Percentiles rank a stretch among this genome's conserved stretches.
Evolutionary conservation across 1,139 yeast species (phyloP).

Genomic region (Starmera stellimalicola): DNA sequence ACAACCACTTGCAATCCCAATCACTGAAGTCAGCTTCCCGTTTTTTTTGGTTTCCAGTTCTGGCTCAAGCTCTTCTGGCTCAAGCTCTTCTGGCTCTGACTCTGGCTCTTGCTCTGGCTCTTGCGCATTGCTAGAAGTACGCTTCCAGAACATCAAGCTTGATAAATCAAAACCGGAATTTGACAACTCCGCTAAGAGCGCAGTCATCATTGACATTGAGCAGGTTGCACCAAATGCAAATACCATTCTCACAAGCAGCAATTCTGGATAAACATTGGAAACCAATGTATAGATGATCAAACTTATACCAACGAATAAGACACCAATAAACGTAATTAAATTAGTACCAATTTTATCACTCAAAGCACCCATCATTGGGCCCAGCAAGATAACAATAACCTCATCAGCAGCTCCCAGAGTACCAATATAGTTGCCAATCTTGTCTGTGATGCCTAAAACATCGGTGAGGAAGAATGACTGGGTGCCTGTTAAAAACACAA

Average conservation of each 20-base stretch:
- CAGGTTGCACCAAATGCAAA: conserved; percentile 57
- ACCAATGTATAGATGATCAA: conserved; percentile 42
- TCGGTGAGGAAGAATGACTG: conserved; percentile 60
- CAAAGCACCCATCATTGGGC: conserved; percentile 57
- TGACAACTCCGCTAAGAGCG: conserved; percentile 44
- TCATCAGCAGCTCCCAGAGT: conserved; percentile 58
- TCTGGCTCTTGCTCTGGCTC: conserved; percentile 6
- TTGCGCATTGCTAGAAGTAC: conserved; percentile 18
- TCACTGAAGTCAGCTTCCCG: conserved; percentile 50
- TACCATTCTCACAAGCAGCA: conserved; percentile 40
- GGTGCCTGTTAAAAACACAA: conserved; percentile 59
- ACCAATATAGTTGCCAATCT: conserved; percentile 51
- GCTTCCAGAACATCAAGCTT: conserved; percentile 3
- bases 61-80: conserved; percentile 29
- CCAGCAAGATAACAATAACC: conserved; percentile 38
- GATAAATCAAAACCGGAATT: conserved; percentile 28
- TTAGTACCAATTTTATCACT: conserved; percentile 58
- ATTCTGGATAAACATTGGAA: conserved; percentile 34
- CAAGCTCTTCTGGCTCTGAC: conserved; percentile 4
- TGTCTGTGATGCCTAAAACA: conserved; percentile 35
- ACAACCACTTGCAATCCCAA: conserved; percentile 55
- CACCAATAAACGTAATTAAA: conserved; percentile 39
- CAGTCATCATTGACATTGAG: conserved; percentile 34
- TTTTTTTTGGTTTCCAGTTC: conserved; percentile 48
- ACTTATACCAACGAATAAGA: conserved; percentile 36